phyloP scores from a whole-genome alignment of 495 filamentous ascomycete species.

The Xylaria longipes region DNA sequence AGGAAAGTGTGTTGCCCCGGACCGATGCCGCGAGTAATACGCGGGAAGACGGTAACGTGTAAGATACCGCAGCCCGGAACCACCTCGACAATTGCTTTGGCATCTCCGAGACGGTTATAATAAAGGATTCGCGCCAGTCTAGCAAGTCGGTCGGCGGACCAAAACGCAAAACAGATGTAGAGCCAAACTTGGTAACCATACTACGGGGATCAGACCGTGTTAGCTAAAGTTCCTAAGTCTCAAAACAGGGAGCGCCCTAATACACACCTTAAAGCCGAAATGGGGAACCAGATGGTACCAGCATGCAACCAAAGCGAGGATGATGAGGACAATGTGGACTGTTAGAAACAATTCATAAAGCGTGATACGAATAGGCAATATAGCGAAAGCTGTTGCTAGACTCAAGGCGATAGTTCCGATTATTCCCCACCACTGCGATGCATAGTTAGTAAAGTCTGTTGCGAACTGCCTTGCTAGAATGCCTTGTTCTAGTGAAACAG shows the following conservation, averaged over 20 bases:
- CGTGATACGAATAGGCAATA: conserved; percentile 38
- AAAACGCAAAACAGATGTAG: conserved; percentile 48
- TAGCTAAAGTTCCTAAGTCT: not conserved
- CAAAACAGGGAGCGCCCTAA: not conserved
- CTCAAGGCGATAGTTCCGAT: conserved; percentile 41
- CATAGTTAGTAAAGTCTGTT: conserved; percentile 28
- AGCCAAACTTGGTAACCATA: conserved; percentile 54
- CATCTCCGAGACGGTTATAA: conserved; percentile 56
- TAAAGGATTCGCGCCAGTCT: conserved; percentile 39
- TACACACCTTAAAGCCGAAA: conserved; percentile 23
- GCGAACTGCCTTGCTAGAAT: not conserved
- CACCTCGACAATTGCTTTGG: conserved; percentile 41
- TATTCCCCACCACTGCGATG: conserved; percentile 41
- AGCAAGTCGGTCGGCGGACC: conserved; percentile 53
- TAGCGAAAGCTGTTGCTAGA: conserved; percentile 27
- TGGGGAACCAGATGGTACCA: conserved; percentile 49
- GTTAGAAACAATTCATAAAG: conserved; percentile 53
- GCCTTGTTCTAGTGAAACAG: not conserved
- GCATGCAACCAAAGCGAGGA: conserved; percentile 47
- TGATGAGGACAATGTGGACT: conserved; percentile 46
- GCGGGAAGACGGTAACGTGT: conserved; percentile 16
- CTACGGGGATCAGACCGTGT: not conserved
- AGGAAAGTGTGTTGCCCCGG: conserved; percentile 23
- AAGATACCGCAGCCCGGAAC: conserved; percentile 19
- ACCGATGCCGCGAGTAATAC: not conserved